Percentiles rank a stretch among this genome's conserved stretches.
phyloP scores from a whole-genome alignment of 805 yeast species.

The Pichia paraexigua region DNA sequence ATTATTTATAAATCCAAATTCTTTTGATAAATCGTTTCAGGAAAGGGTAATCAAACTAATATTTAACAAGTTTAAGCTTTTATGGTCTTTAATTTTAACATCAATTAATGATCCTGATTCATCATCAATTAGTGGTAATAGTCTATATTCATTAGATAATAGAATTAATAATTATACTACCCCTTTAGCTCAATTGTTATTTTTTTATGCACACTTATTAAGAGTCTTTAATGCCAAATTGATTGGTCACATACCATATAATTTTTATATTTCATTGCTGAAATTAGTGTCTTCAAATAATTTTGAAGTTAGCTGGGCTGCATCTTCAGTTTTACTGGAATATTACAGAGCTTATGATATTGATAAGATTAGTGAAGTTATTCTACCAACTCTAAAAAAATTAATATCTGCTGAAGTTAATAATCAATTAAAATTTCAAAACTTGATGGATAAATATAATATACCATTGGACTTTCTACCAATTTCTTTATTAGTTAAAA shows the following conservation, averaged over 20 bases:
- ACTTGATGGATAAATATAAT: not conserved
- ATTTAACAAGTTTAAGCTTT: not conserved
- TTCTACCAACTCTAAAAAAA: not conserved
- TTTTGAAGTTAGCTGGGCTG: not conserved
- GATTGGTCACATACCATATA: not conserved
- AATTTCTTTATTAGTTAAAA: not conserved
- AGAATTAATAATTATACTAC: not conserved
- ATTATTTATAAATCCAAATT: not conserved
- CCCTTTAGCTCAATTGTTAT: conserved; percentile 1
- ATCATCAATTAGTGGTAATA: not conserved
- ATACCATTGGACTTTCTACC: conserved; percentile 1
- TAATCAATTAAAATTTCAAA: not conserved
- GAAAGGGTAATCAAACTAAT: not conserved
- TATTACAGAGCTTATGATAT: not conserved
- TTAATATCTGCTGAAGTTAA: not conserved
- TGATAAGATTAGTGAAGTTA: not conserved
- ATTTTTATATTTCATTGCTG: not conserved
- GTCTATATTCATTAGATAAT: not conserved
- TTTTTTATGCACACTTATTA: conserved; percentile 2
- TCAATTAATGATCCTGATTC: not conserved
- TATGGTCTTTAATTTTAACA: not conserved
- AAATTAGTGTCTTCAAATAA: not conserved
- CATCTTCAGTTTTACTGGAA: not conserved
- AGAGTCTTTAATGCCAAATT: not conserved
- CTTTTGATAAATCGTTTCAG: not conserved